Evolutionary conservation across 345 rosid genomes (phyloP).

Genomic region (Aquilaria malaccensis): DNA sequence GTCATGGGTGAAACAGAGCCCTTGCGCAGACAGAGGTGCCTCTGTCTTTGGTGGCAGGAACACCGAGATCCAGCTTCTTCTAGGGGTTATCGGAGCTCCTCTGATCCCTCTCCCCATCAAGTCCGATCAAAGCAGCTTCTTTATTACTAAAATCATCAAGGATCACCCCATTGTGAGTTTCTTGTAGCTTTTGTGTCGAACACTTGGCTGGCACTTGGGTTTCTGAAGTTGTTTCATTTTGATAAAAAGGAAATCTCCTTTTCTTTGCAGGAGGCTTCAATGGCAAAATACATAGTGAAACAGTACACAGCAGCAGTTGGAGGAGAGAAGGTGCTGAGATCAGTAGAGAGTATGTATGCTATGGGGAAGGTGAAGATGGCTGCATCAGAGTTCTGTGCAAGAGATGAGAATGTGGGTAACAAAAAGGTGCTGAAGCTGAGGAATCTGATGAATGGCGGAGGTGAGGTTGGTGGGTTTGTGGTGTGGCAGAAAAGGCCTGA

Average conservation of each 20-base stretch:
- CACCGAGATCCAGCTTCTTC: slow-evolving; percentile 82
- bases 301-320: slow-evolving; percentile 90
- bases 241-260: background rate
- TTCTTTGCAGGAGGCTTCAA: slow-evolving; percentile 57
- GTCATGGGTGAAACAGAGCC: slow-evolving; percentile 58
- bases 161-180: slow-evolving; percentile 65
- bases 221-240: background rate
- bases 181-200: background rate
- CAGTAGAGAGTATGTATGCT: slow-evolving; percentile 76
- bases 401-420: slow-evolving; percentile 45
- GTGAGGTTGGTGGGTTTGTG: slow-evolving; percentile 91
- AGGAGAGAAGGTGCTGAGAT: slow-evolving; percentile 59
- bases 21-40: slow-evolving; percentile 24
- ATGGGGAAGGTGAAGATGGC: slow-evolving; percentile 96
- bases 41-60: slow-evolving; percentile 48
- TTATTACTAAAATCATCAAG: slow-evolving; percentile 28
- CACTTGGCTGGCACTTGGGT: background rate
- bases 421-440: slow-evolving; percentile 38
- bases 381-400: slow-evolving; percentile 63
- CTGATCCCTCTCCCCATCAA: slow-evolving; percentile 73
- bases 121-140: slow-evolving; percentile 24
- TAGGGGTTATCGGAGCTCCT: slow-evolving; percentile 95
- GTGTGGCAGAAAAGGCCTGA: slow-evolving; percentile 84
- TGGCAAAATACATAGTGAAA: slow-evolving; percentile 89
- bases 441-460: slow-evolving; percentile 38